phyloP scores from a whole-genome alignment of 805 yeast genomes.

The Teunomyces aglyptinius region DNA sequence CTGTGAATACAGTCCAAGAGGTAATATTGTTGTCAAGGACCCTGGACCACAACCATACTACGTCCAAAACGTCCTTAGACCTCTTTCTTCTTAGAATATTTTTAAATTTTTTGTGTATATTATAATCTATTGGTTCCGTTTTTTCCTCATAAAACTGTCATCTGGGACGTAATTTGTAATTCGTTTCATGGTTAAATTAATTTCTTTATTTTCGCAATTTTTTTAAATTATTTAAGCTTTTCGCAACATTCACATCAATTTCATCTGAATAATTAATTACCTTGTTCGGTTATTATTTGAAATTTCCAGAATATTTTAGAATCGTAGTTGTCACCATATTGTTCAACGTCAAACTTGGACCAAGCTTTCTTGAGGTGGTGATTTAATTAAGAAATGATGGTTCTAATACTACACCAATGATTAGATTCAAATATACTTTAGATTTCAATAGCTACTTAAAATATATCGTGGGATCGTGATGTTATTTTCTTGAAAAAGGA shows the following conservation, averaged over 20 bases:
- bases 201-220: background rate
- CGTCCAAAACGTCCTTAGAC: conserved; percentile 44
- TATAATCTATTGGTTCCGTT: background rate
- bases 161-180: background rate
- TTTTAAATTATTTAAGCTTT: background rate
- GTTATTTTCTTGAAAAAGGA: background rate
- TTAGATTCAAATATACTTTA: conserved; percentile 5
- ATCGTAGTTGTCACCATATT: no score
- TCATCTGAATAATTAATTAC: no score
- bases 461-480: conserved; percentile 3
- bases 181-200: background rate
- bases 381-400: no score
- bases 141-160: no score
- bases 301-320: no score
- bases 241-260: no score
- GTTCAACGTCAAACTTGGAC: no score
- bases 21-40: conserved; percentile 46
- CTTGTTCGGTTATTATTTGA: no score
- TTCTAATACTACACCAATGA: background rate
- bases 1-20: conserved; percentile 64
- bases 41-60: conserved; percentile 33
- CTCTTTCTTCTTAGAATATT: conserved; percentile 12
- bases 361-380: no score
- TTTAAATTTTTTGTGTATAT: conserved; percentile 3
- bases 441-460: conserved; percentile 6